Percentiles rank a stretch among this genome's conserved stretches.
phyloP scores from a whole-genome alignment of 1,284 basidiomycete species.

The Puccinia novopanici region DNA sequence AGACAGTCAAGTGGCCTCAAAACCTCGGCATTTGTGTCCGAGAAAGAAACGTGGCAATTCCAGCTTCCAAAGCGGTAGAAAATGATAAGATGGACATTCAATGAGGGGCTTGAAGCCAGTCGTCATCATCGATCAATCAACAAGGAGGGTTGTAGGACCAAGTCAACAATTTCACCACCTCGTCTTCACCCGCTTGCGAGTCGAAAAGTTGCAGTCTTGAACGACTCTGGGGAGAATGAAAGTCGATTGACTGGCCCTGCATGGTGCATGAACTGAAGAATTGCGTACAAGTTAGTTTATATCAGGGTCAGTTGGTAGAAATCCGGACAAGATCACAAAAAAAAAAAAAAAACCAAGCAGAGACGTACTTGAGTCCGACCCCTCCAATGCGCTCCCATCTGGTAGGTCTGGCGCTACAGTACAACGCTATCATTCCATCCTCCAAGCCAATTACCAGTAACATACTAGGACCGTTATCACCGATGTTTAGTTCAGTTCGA shows the following conservation, averaged over 20 bases:
- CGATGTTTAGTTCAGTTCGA: background rate
- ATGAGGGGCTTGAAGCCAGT: too few relatives aligned
- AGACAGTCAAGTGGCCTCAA: too few relatives aligned
- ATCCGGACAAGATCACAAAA: background rate
- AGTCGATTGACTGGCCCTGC: constrained; percentile 26
- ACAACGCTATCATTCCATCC: constrained; percentile 34
- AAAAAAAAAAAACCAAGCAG: background rate
- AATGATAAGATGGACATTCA: too few relatives aligned
- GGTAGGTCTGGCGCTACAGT: constrained; percentile 5
- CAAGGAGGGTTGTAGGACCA: background rate
- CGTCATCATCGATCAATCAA: too few relatives aligned
- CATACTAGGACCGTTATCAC: constrained; percentile 17
- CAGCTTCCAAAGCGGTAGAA: too few relatives aligned
- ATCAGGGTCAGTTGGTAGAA: too few relatives aligned
- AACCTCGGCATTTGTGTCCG: too few relatives aligned
- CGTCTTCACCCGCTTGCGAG: constrained; percentile 46
- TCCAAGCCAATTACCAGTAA: constrained; percentile 43
- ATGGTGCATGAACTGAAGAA: constrained; percentile 19
- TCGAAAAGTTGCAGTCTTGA: constrained; percentile 29
- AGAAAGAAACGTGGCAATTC: too few relatives aligned
- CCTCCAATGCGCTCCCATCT: constrained; percentile 25
- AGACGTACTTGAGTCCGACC: background rate
- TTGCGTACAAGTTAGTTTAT: background rate
- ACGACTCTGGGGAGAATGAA: constrained; percentile 14
- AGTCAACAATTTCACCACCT: constrained; percentile 36